Evolutionary conservation across 2,329 filamentous ascomycete species (phyloP).

Genomic region (Colletotrichum ledebouriae): DNA sequence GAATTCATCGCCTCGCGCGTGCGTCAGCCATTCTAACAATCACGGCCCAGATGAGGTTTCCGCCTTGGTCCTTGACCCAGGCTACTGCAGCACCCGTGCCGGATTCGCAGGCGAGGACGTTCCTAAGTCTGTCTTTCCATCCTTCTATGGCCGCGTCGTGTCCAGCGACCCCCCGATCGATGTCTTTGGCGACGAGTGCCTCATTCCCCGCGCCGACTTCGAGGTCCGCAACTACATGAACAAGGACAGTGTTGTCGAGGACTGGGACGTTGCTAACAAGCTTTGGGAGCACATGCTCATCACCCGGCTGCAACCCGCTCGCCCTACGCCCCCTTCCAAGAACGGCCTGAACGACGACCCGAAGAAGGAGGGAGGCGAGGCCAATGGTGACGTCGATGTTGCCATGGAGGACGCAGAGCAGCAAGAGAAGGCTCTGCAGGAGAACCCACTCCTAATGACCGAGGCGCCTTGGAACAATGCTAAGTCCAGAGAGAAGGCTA

Average conservation of each 20-base stretch:
- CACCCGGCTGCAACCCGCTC: slow-evolving; percentile 84
- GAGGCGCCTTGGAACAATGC: slow-evolving; percentile 92
- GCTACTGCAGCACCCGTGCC: slow-evolving; percentile 90
- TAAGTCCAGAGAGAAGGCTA: slow-evolving; percentile 92
- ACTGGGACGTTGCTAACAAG: slow-evolving; percentile 92
- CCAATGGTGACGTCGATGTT: slow-evolving; percentile 72
- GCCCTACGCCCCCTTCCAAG: slow-evolving; percentile 76
- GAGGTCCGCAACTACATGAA: slow-evolving; percentile 95
- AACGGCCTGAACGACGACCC: slow-evolving; percentile 83
- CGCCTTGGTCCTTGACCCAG: slow-evolving; percentile 94
- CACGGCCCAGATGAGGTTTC: slow-evolving; percentile 86
- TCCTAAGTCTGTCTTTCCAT: slow-evolving; percentile 92
- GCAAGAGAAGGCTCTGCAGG: slow-evolving; percentile 84
- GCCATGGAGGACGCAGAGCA: slow-evolving; percentile 66
- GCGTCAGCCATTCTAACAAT: slow-evolving; percentile 21
- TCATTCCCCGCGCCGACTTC: slow-evolving; percentile 80
- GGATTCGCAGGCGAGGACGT: slow-evolving; percentile 98
- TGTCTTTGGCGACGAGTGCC: slow-evolving; percentile 91
- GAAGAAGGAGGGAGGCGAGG: slow-evolving; percentile 71
- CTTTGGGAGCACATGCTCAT: slow-evolving; percentile 95
- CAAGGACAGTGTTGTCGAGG: slow-evolving; percentile 89
- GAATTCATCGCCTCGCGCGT: slow-evolving; percentile 21
- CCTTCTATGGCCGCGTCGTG: slow-evolving; percentile 81
- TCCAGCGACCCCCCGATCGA: slow-evolving; percentile 64
- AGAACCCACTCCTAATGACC: slow-evolving; percentile 92